phyloP scores from a whole-genome alignment of 2,329 filamentous ascomycete genomes.

The Periconia digitata region DNA sequence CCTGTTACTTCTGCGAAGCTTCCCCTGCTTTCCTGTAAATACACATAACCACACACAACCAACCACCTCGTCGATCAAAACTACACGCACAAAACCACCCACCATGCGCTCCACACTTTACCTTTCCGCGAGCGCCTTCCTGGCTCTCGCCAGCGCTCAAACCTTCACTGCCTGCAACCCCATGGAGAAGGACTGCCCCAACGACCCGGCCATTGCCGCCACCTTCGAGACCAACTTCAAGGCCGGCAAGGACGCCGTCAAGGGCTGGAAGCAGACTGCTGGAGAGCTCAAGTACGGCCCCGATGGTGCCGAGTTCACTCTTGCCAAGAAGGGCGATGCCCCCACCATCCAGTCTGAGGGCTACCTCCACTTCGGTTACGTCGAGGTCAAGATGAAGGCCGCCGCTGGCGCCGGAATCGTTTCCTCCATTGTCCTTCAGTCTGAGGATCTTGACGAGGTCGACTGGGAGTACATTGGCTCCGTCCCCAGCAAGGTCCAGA shows the following conservation, averaged over 20 bases:
- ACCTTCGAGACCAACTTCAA: conserved; percentile 49
- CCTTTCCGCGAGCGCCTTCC: conserved; percentile 32
- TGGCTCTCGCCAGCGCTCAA: conserved; percentile 42
- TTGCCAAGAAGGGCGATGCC: conserved; percentile 51
- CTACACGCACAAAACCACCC: conserved; percentile 7
- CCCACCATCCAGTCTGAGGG: conserved; percentile 75
- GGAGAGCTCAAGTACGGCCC: conserved; percentile 47
- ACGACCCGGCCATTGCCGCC: conserved; percentile 46
- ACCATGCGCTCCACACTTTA: conserved; percentile 35
- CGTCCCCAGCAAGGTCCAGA: conserved; percentile 64
- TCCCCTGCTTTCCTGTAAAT: conserved; percentile 15
- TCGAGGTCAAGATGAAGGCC: conserved; percentile 77
- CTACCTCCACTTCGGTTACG: conserved; percentile 83
- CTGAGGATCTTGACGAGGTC: conserved; percentile 82
- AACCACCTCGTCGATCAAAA: conserved; percentile 1
- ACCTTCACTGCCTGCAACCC: conserved; percentile 51
- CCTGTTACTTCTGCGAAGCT: conserved; percentile 34
- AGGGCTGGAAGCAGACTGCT: conserved; percentile 42
- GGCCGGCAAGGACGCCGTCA: conserved; percentile 38
- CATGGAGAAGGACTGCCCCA: conserved; percentile 47
- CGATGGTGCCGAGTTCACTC: conserved; percentile 54
- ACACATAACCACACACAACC: not conserved
- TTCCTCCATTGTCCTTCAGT: conserved; percentile 79
- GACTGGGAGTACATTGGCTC: conserved; percentile 81
- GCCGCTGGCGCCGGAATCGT: conserved; percentile 75